These are phyloP conservation scores for Neonectria faginata DNA, from an alignment of 2,329 filamentous ascomycete genomes.

Conservation along the genomic window DNA sequence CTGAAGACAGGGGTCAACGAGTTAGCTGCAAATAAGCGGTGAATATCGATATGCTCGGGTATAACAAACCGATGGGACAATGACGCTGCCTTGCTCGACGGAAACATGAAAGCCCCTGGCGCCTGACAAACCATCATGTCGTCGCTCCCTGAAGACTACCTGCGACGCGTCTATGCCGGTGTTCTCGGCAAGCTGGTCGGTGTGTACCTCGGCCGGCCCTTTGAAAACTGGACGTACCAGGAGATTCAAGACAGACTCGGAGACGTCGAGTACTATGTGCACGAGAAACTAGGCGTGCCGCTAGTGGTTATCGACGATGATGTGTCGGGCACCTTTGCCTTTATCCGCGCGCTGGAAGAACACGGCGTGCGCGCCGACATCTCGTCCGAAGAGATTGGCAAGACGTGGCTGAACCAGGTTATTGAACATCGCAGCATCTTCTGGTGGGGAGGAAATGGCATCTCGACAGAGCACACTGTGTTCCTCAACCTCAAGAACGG, in stretches of 20 bases:
- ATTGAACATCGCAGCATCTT: slow-evolving; percentile 19
- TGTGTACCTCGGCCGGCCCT: slow-evolving; percentile 24
- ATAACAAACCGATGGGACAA: too few relatives aligned
- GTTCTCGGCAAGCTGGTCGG: slow-evolving; percentile 27
- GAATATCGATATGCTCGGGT: neutral
- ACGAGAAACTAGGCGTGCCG: slow-evolving; percentile 19
- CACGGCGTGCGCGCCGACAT: slow-evolving; percentile 16
- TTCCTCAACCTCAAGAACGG: slow-evolving; percentile 24
- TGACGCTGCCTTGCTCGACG: neutral
- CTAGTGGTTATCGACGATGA: slow-evolving; percentile 26
- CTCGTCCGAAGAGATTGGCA: slow-evolving; percentile 22
- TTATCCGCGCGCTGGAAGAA: slow-evolving; percentile 21
- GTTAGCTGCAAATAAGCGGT: neutral
- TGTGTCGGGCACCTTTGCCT: slow-evolving; percentile 25
- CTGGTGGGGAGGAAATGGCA: slow-evolving; percentile 23
- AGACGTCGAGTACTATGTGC: slow-evolving; percentile 22
- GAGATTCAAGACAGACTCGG: slow-evolving; percentile 19
- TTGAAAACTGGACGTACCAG: slow-evolving; percentile 23
- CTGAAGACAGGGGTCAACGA: too few relatives aligned
- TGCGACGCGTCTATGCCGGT: slow-evolving; percentile 23
- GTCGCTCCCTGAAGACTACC: slow-evolving; percentile 20
- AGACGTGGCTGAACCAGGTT: slow-evolving; percentile 25
- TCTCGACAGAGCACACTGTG: slow-evolving; percentile 22
- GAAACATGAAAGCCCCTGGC: neutral
- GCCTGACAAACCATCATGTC: slow-evolving; percentile 5